These are phyloP conservation scores for Ceratorhiza oryzae-sativae DNA, from an alignment of 1,284 basidiomycete species.

Conservation along the genomic window DNA sequence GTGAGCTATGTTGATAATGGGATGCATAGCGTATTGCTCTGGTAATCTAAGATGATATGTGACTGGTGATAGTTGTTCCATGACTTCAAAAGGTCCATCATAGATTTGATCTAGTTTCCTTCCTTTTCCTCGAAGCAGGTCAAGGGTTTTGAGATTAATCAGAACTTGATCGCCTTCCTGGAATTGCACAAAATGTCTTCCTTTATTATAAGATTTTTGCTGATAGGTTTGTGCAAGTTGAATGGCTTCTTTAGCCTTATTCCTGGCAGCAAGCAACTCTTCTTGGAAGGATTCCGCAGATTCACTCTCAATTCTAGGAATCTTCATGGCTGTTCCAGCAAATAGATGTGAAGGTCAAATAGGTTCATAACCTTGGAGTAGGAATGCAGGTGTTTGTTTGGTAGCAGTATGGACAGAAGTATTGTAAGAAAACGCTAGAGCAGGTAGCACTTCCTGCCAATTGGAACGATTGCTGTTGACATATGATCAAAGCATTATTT, in stretches of 20 bases:
- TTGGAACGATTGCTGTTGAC: too few relatives aligned
- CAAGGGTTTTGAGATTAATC: slow-evolving; percentile 49
- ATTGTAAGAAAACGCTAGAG: too few relatives aligned
- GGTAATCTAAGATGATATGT: slow-evolving; percentile 49
- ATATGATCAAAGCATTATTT: too few relatives aligned
- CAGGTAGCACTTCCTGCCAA: too few relatives aligned
- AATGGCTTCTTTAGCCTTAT: slow-evolving; percentile 42
- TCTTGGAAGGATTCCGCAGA: slow-evolving; percentile 35
- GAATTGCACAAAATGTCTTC: slow-evolving; percentile 40
- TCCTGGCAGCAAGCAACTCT: slow-evolving; percentile 32
- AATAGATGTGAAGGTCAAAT: slow-evolving; percentile 13
- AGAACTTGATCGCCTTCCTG: slow-evolving; percentile 48
- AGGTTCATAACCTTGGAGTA: slow-evolving; percentile 45
- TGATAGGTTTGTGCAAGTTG: slow-evolving; percentile 41
- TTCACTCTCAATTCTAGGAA: slow-evolving; percentile 24
- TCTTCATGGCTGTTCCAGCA: neutral
- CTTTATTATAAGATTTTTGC: slow-evolving; percentile 44
- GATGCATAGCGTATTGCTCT: slow-evolving; percentile 45
- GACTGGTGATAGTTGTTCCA: slow-evolving; percentile 46
- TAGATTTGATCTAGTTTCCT: slow-evolving; percentile 48
- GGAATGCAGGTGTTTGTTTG: slow-evolving; percentile 43
- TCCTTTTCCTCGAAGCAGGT: slow-evolving; percentile 46
- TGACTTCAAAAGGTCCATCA: slow-evolving; percentile 51
- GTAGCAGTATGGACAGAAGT: too few relatives aligned
- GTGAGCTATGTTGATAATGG: slow-evolving; percentile 50